Evolutionary conservation across 2,329 filamentous ascomycete species (phyloP).

Genomic region (Stachybotrys chlorohalonatus): DNA sequence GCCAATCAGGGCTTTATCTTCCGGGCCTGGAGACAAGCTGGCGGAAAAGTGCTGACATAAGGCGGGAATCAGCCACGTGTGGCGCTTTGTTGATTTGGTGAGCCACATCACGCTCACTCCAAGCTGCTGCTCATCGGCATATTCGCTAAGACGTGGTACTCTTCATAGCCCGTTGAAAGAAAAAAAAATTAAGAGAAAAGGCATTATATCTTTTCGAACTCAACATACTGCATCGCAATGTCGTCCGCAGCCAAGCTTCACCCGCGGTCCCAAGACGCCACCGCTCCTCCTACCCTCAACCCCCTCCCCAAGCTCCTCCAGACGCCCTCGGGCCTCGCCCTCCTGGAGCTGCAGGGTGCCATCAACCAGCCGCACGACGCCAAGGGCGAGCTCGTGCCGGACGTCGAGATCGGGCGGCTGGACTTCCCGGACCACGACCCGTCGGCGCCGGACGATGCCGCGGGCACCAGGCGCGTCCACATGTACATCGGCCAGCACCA

Average conservation of each 20-base stretch:
- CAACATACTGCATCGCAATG: background rate
- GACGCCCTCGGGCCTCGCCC: conserved; percentile 79
- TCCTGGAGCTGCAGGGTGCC: conserved; percentile 87
- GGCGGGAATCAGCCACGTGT: no score
- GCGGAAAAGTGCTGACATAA: no score
- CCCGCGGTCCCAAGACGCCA: conserved; percentile 20
- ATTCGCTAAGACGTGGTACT: no score
- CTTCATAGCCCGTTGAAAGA: no score
- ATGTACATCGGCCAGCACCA: conserved; percentile 86
- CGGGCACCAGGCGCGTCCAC: conserved; percentile 67
- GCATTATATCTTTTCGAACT: no score
- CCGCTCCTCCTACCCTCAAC: conserved; percentile 17
- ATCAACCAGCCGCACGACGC: conserved; percentile 60
- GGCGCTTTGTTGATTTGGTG: no score
- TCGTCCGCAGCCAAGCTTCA: conserved; percentile 23
- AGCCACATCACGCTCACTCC: no score
- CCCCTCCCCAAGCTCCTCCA: conserved; percentile 76
- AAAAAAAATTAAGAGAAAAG: background rate
- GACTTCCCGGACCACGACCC: conserved; percentile 66
- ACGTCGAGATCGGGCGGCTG: conserved; percentile 54
- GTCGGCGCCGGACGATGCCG: conserved; percentile 12
- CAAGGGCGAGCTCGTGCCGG: conserved; percentile 18
- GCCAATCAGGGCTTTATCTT: background rate
- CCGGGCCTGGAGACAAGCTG: no score
- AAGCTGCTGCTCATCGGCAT: no score